Base-by-base conservation (phyloP, 257 asterid genomes). In the Nicotiana tomentosiformis region DNA sequence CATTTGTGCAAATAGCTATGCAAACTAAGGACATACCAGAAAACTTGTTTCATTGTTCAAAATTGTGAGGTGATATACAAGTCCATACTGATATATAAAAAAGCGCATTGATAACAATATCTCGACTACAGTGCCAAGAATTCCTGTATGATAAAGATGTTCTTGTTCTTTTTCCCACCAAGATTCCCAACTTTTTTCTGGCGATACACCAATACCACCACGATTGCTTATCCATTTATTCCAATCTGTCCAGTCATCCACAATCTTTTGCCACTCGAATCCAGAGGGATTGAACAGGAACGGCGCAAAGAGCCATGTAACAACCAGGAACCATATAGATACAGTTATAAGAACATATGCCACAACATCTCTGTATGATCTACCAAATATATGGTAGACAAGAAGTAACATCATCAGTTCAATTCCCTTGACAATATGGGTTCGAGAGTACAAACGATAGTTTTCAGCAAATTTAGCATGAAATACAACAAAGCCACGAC, bases 171-270 rank as follows among this genome's bases (percentile, higher is more conserved):
- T 91, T 89, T 92, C 99, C 99, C 99, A 95, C 99, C 98, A 95
- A 82, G 99, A 95, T 86, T 95, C 97, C 99, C 99, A 95, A 83
- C 99, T 95, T 87, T 91, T 95, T 30, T 91, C 92, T 1, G 98
- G 93, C 49, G 96, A 87, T 78, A 95, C 99, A 16, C 99, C 99
- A 68, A 95, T 93, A 46, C 99, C 98, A 68, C 99, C 99, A 3
- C 87, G 93, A 85, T 90, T 95, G 86, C 86, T 81, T 91, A 95
- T 95, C 99, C 99, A 95, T 77, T 94, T 95, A 77, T 85, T 90
- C 99, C 99, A 95, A 84, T 95, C 99, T 2, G 93, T 85, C 97
- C 97, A 95, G 68, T 95, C 99, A 84, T 95, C 99, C 84, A 93
- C 86, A 78, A 95, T 91, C 81, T 95, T 95, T 80, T 95, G 99